phyloP scores from a whole-genome alignment of 495 filamentous ascomycete species.

The Aspergillus hancockii region DNA sequence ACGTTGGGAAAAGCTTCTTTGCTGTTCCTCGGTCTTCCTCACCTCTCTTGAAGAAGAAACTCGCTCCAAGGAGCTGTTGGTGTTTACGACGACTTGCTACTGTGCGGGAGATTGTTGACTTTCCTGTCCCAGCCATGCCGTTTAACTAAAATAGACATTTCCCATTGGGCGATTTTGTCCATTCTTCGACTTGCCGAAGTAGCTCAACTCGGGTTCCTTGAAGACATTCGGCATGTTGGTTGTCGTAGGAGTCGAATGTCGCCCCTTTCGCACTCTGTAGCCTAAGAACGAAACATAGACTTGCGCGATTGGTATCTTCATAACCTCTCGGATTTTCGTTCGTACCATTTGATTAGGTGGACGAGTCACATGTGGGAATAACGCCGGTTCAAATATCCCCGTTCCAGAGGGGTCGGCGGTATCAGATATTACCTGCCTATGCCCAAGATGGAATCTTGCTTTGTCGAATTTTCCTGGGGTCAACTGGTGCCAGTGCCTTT shows the following conservation, averaged over 20 bases:
- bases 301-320: no score
- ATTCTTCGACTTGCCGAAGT: constrained; percentile 25
- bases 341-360: no score
- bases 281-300: no score
- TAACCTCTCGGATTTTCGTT: no score
- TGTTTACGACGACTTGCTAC: constrained; percentile 18
- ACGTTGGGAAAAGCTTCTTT: constrained; percentile 41
- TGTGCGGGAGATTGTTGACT: constrained; percentile 37
- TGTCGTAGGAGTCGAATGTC: constrained; percentile 21
- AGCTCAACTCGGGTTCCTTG: constrained; percentile 32
- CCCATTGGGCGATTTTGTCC: constrained; percentile 22
- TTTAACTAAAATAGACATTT: constrained; percentile 41
- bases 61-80: constrained; percentile 24
- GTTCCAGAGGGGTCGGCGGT: no score
- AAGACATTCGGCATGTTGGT: constrained; percentile 29
- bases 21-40: constrained; percentile 40
- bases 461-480: no score
- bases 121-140: constrained; percentile 40
- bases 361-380: no score
- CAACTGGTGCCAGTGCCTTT: no score
- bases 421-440: no score
- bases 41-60: constrained; percentile 53
- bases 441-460: no score
- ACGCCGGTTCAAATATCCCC: no score
- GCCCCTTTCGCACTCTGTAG: constrained; percentile 23